phyloP scores from a whole-genome alignment of 305 asterid species.

The Andrographis paniculata region DNA sequence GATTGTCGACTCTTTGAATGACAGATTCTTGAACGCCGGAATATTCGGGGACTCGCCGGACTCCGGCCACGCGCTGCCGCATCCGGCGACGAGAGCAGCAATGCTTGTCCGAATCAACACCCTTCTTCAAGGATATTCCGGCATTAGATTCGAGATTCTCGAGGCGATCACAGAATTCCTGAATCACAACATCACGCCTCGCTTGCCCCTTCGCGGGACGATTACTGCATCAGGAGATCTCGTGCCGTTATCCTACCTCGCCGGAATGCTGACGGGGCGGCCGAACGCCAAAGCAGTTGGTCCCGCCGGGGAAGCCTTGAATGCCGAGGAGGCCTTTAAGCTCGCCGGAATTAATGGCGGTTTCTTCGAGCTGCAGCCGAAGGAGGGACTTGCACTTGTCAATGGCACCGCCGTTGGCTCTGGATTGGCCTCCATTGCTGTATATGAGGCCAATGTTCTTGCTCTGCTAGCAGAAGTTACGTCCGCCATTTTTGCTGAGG shows the following conservation, averaged over 20 bases:
- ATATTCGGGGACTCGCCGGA: not conserved
- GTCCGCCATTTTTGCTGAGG: not conserved
- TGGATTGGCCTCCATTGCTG: not conserved
- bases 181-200: not conserved
- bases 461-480: not conserved
- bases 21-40: not conserved
- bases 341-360: slow-evolving; percentile 30
- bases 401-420: not conserved
- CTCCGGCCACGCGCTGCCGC: not conserved
- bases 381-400: not conserved
- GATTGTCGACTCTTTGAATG: not conserved
- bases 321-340: slow-evolving; percentile 28
- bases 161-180: not conserved
- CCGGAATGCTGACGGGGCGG: not conserved
- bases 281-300: slow-evolving; percentile 13
- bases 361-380: slow-evolving; percentile 44
- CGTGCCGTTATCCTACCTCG: not conserved
- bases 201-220: not conserved
- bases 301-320: slow-evolving; percentile 29
- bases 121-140: not conserved
- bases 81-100: not conserved
- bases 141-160: not conserved
- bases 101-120: not conserved
- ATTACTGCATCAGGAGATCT: not conserved
- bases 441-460: not conserved